Base-by-base conservation (phyloP, 2,329 filamentous ascomycete genomes). In the Aspergillus eucalypticola region DNA sequence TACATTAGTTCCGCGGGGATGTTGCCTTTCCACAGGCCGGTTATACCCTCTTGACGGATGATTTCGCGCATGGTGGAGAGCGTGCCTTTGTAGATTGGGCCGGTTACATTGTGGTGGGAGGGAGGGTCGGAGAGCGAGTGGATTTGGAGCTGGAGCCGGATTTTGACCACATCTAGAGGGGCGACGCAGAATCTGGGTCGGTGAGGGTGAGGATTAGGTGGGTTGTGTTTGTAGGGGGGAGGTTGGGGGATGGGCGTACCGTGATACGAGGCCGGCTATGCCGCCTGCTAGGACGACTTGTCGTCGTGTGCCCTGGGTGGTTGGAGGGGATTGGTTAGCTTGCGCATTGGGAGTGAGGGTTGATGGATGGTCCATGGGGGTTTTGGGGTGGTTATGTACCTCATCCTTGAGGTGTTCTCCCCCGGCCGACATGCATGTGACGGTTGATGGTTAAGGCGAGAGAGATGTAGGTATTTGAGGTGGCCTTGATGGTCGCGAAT, bases 91-190 rank as follows among this genome's bases (percentile, higher is more conserved):
- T 94, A 73, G 56, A 83, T 54, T 68, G 78, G 78, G 2, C 76
- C 81, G 54, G 73, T 69, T 60, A 82, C 69, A 64, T 77, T 70
- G 55, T 79, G 79, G 64, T 86, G 82, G 49, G 86, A 84, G 8
- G 87, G 77, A 2, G 91, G 90, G 71, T 94, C 89, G 68, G 89
- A 89, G 61, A 91, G 85, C 52, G 91, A 92, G 79, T 96, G 90
- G 48, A 90, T 86, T 77, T 98, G 95, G 17, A 99, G 87, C 76
- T 99, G 95, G 49, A 98, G 88, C 50, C 95, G 91, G 78, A 99
- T 99, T 82, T 99, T 98, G 79, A 98, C 88, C 64, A 99, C 95
- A 77, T 99, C 95, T 67, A 99, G 90, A 56, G 95, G 95, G 17
- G 95, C 92, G 73, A 98, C 89, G 72, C 95, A 86, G 82, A 99